Percentiles rank a stretch among this genome's conserved stretches.
These are phyloP conservation scores for Emergomyces pasteurianus DNA, from an alignment of 2,329 filamentous ascomycete species.

Conservation along the genomic window DNA sequence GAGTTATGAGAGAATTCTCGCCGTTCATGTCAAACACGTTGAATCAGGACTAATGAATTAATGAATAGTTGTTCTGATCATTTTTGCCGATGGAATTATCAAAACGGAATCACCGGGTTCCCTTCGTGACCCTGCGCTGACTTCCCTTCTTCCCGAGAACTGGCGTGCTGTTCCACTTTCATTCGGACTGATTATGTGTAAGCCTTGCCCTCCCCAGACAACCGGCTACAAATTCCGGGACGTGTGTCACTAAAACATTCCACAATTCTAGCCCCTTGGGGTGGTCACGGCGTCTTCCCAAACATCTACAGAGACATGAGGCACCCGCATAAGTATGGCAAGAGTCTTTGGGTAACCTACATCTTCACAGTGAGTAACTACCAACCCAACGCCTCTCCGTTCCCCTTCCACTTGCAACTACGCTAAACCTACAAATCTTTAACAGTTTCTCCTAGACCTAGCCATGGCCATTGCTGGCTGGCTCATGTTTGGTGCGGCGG, in stretches of 20 bases:
- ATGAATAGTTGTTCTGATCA: slow-evolving; percentile 60
- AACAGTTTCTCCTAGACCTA: slow-evolving; percentile 65
- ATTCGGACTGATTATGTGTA: slow-evolving; percentile 77
- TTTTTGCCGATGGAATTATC: slow-evolving; percentile 74
- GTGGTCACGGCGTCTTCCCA: slow-evolving; percentile 65
- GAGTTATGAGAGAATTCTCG: slow-evolving; percentile 30
- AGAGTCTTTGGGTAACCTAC: slow-evolving; percentile 69
- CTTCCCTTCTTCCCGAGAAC: slow-evolving; percentile 71
- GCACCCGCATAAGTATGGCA: slow-evolving; percentile 68
- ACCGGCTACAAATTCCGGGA: neutral
- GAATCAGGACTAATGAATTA: neutral
- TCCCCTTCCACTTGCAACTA: neutral
- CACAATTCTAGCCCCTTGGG: slow-evolving; percentile 45
- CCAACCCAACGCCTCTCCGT: neutral
- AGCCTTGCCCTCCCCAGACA: slow-evolving; percentile 12
- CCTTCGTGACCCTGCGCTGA: slow-evolving; percentile 64
- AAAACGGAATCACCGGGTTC: slow-evolving; percentile 73
- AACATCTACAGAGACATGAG: slow-evolving; percentile 72
- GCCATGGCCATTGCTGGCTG: slow-evolving; percentile 73
- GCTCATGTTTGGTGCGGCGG: slow-evolving; percentile 89
- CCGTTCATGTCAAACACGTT: neutral
- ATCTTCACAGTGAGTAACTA: slow-evolving; percentile 57
- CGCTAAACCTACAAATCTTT: slow-evolving; percentile 6
- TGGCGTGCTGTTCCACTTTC: slow-evolving; percentile 81
- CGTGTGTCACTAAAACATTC: neutral